Conservation (phyloP, 1,139 yeast genomes). For the Blastobotrys serpentis region DNA sequence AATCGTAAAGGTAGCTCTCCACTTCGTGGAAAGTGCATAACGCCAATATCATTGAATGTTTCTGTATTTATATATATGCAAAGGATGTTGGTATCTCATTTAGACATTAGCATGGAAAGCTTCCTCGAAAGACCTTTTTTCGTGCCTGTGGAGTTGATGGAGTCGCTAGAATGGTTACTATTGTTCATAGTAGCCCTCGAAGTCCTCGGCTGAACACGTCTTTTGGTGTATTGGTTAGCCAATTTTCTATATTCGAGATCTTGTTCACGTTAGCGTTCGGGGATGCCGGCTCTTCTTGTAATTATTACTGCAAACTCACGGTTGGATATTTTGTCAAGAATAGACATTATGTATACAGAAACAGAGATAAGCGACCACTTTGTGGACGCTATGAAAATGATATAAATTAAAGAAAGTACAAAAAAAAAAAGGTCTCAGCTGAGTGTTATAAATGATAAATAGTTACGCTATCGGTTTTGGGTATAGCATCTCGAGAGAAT, state of each 20-base stretch:
- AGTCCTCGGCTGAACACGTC: constrained; percentile 20
- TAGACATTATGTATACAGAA: constrained; percentile 11
- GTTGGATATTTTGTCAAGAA: constrained; percentile 16
- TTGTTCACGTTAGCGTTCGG: constrained; percentile 9
- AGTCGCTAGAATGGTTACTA: constrained; percentile 11
- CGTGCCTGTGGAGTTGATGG: constrained; percentile 4
- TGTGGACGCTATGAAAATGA: not conserved
- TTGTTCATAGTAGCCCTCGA: constrained; percentile 12
- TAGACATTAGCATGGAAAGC: constrained; percentile 9
- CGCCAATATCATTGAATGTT: not conserved
- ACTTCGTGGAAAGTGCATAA: too few species aligned
- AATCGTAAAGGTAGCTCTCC: too few species aligned
- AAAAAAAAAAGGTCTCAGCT: not conserved
- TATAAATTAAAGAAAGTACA: not conserved
- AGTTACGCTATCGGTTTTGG: too few species aligned
- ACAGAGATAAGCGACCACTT: not conserved
- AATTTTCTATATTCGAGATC: constrained; percentile 34
- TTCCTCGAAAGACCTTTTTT: constrained; percentile 11
- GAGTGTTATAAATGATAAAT: constrained; percentile 1
- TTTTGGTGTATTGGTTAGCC: constrained; percentile 34
- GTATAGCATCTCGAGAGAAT: not conserved
- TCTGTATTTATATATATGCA: not conserved
- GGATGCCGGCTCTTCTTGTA: not conserved
- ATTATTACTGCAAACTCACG: constrained; percentile 13
- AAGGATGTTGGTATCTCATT: constrained; percentile 1